These are phyloP conservation scores for Populus davidiana DNA, from an alignment of 345 rosid genomes.

Conservation along the genomic window DNA sequence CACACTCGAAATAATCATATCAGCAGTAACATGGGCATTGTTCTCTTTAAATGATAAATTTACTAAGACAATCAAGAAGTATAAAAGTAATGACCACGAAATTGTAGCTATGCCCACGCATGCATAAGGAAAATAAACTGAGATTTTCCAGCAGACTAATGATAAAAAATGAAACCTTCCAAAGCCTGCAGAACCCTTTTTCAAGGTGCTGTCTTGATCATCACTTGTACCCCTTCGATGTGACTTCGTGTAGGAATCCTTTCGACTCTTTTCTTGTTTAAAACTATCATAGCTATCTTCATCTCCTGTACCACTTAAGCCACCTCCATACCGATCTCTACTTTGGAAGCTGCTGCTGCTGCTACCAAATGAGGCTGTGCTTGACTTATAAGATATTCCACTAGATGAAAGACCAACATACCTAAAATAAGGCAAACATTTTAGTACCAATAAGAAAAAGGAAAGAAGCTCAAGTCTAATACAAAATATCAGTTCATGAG, in stretches of 20 bases:
- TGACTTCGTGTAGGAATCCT: slow-evolving; percentile 55
- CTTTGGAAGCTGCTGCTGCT: slow-evolving; percentile 29
- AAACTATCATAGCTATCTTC: slow-evolving; percentile 50
- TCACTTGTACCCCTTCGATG: slow-evolving; percentile 40
- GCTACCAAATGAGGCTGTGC: slow-evolving; percentile 55
- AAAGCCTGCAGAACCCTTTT: slow-evolving; percentile 41
- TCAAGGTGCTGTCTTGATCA: slow-evolving; percentile 35
- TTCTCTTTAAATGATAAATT: too few relatives aligned
- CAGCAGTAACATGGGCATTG: too few relatives aligned
- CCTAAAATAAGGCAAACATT: slow-evolving; percentile 32
- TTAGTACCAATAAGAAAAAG: slow-evolving; percentile 11
- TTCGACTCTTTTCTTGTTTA: slow-evolving; percentile 43
- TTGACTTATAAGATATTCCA: slow-evolving; percentile 68
- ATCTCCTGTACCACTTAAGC: slow-evolving; percentile 42
- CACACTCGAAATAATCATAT: too few relatives aligned
- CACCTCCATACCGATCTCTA: slow-evolving; percentile 49
- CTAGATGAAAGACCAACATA: slow-evolving; percentile 88
- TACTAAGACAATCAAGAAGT: too few relatives aligned
- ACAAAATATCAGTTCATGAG: slow-evolving; percentile 4
- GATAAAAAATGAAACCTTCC: slow-evolving; percentile 48
- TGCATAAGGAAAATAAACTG: background rate
- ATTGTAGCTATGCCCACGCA: background rate
- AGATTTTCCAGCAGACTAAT: background rate
- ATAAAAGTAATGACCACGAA: background rate
- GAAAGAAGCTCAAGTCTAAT: slow-evolving; percentile 4